Conservation (phyloP, 2,329 filamentous ascomycete genomes). For the Mariannaea sp. region DNA sequence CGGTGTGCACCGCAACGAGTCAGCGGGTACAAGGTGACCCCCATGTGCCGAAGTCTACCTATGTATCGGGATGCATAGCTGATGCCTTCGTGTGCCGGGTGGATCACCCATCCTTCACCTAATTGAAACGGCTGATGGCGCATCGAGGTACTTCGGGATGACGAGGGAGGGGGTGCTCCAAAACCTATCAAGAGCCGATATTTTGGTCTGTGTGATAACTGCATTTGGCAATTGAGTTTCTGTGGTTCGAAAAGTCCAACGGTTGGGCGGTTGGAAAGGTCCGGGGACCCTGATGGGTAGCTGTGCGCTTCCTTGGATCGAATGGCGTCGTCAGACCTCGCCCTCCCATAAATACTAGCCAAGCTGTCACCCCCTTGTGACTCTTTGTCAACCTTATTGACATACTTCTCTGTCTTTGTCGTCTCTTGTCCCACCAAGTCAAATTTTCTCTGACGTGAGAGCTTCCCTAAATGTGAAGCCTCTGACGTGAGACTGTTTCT, state of each 20-base stretch:
- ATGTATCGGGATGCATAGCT: slow-evolving; percentile 22
- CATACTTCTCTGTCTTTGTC: slow-evolving; percentile 22
- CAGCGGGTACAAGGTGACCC: slow-evolving; percentile 23
- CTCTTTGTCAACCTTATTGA: not conserved
- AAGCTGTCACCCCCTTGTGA: not conserved
- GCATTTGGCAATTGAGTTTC: slow-evolving; percentile 16
- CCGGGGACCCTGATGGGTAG: slow-evolving; percentile 36
- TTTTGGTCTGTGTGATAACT: slow-evolving; percentile 16
- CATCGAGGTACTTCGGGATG: slow-evolving; percentile 21
- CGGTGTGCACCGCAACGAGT: slow-evolving; percentile 26
- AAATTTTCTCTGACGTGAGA: slow-evolving; percentile 12
- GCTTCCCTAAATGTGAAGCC: not conserved
- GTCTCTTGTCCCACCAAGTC: slow-evolving; percentile 4
- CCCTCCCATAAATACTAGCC: slow-evolving; percentile 30
- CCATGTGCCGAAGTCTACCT: slow-evolving; percentile 18
- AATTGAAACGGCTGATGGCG: slow-evolving; percentile 25
- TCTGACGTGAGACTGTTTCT: slow-evolving; percentile 29
- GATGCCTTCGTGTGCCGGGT: slow-evolving; percentile 22
- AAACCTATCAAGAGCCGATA: slow-evolving; percentile 16
- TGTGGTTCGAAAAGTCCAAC: slow-evolving; percentile 27
- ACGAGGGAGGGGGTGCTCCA: slow-evolving; percentile 13
- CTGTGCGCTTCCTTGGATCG: slow-evolving; percentile 12
- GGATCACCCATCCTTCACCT: slow-evolving; percentile 26
- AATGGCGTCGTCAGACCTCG: not conserved
- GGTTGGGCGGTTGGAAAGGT: slow-evolving; percentile 25